Percentiles rank a stretch among this genome's conserved stretches.
Conservation (phyloP, 2,329 filamentous ascomycete genomes). For the Monosporascus sp. region DNA sequence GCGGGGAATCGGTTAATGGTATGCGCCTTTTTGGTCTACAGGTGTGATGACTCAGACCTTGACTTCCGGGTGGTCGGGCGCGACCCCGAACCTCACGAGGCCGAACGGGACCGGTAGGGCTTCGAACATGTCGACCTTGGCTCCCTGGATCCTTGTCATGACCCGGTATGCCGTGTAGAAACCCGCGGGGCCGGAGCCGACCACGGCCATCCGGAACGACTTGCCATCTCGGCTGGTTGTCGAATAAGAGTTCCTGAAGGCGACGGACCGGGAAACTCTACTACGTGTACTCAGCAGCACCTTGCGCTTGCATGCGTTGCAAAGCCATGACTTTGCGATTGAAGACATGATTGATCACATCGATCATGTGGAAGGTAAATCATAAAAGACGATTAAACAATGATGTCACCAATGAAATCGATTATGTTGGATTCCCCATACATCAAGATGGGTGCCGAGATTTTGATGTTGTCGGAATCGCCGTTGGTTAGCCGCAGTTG, state of each 20-base stretch:
- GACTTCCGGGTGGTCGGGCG: constrained; percentile 97
- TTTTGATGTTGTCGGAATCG: not conserved
- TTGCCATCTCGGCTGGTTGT: constrained; percentile 28
- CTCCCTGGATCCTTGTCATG: constrained; percentile 67
- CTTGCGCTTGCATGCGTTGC: constrained; percentile 19
- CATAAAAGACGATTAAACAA: not conserved
- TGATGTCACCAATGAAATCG: not conserved
- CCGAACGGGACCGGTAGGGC: constrained; percentile 88
- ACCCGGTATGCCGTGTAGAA: constrained; percentile 91
- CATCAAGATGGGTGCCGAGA: too few species aligned
- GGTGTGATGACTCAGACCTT: constrained; percentile 55
- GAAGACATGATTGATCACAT: constrained; percentile 13
- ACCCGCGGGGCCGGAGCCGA: constrained; percentile 91
- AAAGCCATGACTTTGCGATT: constrained; percentile 23
- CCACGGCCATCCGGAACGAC: constrained; percentile 74
- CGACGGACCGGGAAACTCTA: constrained; percentile 3
- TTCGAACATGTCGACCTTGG: constrained; percentile 92
- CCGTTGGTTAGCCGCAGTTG: not conserved
- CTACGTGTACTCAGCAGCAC: not conserved
- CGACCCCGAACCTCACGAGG: constrained; percentile 87
- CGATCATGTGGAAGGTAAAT: too few species aligned
- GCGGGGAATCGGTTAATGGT: too few species aligned
- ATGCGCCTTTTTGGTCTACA: too few species aligned
- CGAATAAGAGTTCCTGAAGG: constrained; percentile 17
- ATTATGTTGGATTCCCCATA: not conserved